phyloP scores from a whole-genome alignment of 345 rosid genomes.

The Lepidium aucheri region DNA sequence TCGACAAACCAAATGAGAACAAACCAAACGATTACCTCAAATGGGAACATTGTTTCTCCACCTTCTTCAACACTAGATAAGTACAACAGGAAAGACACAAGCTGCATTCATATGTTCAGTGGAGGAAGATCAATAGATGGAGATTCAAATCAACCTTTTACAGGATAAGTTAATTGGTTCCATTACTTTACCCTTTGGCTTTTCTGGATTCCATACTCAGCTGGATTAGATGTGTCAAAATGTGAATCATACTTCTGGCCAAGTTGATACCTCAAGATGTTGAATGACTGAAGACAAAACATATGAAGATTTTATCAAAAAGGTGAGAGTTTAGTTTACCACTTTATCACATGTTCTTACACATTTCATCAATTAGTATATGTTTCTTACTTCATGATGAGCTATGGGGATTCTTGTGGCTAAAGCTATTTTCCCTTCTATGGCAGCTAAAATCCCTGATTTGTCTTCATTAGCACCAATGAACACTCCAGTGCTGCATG shows the following conservation, averaged over 20 bases:
- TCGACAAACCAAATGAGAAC: neutral
- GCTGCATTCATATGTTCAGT: constrained; percentile 22
- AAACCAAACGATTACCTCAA: constrained; percentile 39
- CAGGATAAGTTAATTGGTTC: neutral
- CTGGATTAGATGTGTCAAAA: constrained; percentile 52
- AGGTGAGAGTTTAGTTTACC: neutral
- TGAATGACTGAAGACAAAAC: constrained; percentile 44
- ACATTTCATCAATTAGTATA: neutral
- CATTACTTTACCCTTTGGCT: constrained; percentile 48
- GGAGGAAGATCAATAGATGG: neutral
- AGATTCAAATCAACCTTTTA: neutral
- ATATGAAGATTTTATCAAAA: too few relatives aligned
- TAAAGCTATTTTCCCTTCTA: constrained; percentile 60
- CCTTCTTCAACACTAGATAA: constrained; percentile 60
- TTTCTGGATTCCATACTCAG: constrained; percentile 47
- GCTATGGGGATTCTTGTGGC: constrained; percentile 47
- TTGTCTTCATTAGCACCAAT: constrained; percentile 40
- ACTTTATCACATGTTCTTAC: neutral
- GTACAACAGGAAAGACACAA: constrained; percentile 58
- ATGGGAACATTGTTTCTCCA: constrained; percentile 66
- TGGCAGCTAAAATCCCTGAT: constrained; percentile 38
- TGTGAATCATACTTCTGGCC: constrained; percentile 81
- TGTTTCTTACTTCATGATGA: constrained; percentile 45
- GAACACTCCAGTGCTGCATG: constrained; percentile 53
- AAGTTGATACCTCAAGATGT: constrained; percentile 55